These are phyloP conservation scores for Puya raimondii DNA, from an alignment of 176 grass and related monocot species.

Conservation along the genomic window DNA sequence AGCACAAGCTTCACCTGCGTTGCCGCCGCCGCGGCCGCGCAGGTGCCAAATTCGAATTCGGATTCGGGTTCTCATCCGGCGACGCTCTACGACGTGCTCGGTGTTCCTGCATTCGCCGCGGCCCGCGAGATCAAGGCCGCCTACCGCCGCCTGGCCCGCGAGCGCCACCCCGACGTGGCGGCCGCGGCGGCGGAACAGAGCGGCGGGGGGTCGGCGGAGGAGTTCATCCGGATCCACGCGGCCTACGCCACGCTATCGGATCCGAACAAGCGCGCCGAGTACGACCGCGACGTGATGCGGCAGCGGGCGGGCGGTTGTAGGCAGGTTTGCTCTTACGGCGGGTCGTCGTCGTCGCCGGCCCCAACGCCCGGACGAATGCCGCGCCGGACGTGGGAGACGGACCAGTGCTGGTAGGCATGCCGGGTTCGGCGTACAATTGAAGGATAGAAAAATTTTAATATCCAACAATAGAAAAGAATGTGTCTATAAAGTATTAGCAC, in stretches of 20 bases:
- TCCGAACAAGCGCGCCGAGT: conserved; percentile 49
- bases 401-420: not conserved
- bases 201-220: conserved; percentile 13
- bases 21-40: not conserved
- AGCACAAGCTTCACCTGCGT: no score
- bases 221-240: conserved; percentile 60
- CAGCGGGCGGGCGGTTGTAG: not conserved
- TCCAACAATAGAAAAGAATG: no score
- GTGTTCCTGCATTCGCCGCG: conserved; percentile 27
- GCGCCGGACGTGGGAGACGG: not conserved
- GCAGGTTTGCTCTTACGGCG: not conserved
- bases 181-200: not conserved
- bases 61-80: not conserved
- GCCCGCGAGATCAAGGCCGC: conserved; percentile 55
- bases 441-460: no score
- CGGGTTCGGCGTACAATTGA: no score
- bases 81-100: conserved; percentile 66
- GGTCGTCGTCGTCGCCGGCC: not conserved
- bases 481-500: no score
- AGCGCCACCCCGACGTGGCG: conserved; percentile 56
- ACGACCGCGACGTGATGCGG: conserved; percentile 32
- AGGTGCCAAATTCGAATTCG: not conserved
- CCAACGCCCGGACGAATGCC: not conserved
- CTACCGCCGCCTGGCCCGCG: conserved; percentile 55
- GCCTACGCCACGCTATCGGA: conserved; percentile 67